phyloP scores from a whole-genome alignment of 116 monocot species.

The Cymodocea nodosa region DNA sequence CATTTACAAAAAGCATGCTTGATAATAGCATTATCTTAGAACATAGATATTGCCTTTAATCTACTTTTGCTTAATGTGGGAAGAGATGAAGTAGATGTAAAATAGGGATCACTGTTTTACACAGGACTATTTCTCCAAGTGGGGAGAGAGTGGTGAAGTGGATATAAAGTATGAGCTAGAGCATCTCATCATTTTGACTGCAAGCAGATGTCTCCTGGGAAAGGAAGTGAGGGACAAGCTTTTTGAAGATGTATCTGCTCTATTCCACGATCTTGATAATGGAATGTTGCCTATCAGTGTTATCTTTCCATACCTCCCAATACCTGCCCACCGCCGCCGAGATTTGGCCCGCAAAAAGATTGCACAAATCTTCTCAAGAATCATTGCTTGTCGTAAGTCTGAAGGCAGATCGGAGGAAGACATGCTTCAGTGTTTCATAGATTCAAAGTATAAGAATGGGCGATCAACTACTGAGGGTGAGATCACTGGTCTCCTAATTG shows the following conservation, averaged over 20 bases:
- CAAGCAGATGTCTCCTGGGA: constrained; percentile 83
- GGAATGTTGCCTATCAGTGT: constrained; percentile 95
- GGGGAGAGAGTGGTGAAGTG: constrained; percentile 84
- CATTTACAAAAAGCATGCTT: too few relatives aligned
- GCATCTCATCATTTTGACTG: constrained; percentile 92
- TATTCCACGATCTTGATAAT: constrained; percentile 94
- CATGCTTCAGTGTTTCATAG: constrained; percentile 94
- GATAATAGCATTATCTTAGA: too few relatives aligned
- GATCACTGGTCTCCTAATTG: constrained; percentile 89
- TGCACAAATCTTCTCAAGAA: constrained; percentile 65
- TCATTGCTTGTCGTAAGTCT: constrained; percentile 63
- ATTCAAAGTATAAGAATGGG: constrained; percentile 89
- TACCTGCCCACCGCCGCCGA: constrained; percentile 76
- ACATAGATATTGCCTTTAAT: too few relatives aligned
- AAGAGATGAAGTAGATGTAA: too few relatives aligned
- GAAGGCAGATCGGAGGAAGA: constrained; percentile 59
- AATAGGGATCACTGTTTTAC: too few relatives aligned
- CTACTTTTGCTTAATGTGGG: too few relatives aligned
- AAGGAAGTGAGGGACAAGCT: constrained; percentile 92
- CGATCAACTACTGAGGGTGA: constrained; percentile 77
- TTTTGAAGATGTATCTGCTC: constrained; percentile 88
- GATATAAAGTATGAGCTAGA: constrained; percentile 90
- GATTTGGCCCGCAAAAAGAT: constrained; percentile 64
- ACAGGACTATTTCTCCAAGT: constrained; percentile 91
- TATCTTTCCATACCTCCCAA: constrained; percentile 85